Percentiles rank a stretch among this genome's conserved stretches.
These are phyloP conservation scores for Musa balbisiana DNA, from an alignment of 202 grass and related monocot species.

Conservation along the genomic window DNA sequence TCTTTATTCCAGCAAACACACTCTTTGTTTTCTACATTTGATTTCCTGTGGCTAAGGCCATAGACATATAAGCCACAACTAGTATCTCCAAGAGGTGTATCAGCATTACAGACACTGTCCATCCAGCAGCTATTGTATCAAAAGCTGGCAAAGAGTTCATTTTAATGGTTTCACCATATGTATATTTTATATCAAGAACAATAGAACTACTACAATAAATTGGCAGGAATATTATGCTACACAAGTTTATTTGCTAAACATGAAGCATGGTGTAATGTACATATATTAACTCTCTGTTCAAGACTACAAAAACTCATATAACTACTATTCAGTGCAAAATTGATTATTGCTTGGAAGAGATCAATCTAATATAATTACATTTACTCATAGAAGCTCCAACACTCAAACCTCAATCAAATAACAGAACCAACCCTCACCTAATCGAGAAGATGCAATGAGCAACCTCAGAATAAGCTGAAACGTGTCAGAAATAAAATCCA, in stretches of 20 bases:
- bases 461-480: no score
- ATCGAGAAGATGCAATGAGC: no score
- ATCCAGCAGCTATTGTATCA: slow-evolving; percentile 15
- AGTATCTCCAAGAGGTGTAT: not conserved
- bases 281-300: not conserved
- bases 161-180: not conserved
- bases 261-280: not conserved
- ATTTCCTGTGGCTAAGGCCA: not conserved
- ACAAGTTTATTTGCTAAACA: not conserved
- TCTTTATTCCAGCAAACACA: not conserved
- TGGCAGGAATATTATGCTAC: not conserved
- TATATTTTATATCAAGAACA: not conserved
- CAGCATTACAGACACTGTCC: slow-evolving; percentile 6
- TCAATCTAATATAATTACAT: no score
- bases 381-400: no score
- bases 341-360: no score
- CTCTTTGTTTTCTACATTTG: not conserved
- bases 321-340: no score
- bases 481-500: no score
- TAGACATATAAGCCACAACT: not conserved
- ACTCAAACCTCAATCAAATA: no score
- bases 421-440: no score
- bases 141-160: not conserved
- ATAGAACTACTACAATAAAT: not conserved
- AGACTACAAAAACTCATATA: not conserved